phyloP scores from a whole-genome alignment of 208 protist species.

The Naegleria lovaniensis region DNA sequence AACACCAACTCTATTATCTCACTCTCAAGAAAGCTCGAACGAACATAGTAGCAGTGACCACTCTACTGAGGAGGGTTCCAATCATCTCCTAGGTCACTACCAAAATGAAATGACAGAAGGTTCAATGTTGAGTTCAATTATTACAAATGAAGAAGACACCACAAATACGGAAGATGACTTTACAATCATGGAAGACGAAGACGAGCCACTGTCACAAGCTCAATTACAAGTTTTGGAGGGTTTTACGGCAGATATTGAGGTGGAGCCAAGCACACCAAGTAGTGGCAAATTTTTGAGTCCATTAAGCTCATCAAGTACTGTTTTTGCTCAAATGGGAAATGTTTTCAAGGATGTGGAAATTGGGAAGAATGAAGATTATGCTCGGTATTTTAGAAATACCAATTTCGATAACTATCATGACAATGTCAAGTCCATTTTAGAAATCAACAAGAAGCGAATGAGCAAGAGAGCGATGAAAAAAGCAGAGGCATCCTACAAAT shows the following conservation, averaged over 20 bases:
- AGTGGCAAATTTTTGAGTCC: too few relatives aligned
- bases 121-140: too few relatives aligned
- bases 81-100: too few relatives aligned
- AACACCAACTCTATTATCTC: background rate
- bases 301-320: background rate
- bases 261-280: too few relatives aligned
- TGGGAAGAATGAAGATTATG: background rate
- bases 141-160: too few relatives aligned
- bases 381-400: background rate
- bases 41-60: background rate
- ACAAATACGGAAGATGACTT: too few relatives aligned
- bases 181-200: too few relatives aligned
- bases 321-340: background rate
- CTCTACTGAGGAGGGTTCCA: background rate
- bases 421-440: background rate
- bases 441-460: background rate
- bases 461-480: background rate
- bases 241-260: too few relatives aligned
- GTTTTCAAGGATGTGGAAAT: background rate
- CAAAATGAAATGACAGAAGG: too few relatives aligned
- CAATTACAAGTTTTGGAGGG: too few relatives aligned
- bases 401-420: background rate
- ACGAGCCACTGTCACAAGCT: too few relatives aligned
- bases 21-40: background rate
- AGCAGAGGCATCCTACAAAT: background rate